Conservation (phyloP, 768 basidiomycete genomes). For the Boletus subparvulus region DNA sequence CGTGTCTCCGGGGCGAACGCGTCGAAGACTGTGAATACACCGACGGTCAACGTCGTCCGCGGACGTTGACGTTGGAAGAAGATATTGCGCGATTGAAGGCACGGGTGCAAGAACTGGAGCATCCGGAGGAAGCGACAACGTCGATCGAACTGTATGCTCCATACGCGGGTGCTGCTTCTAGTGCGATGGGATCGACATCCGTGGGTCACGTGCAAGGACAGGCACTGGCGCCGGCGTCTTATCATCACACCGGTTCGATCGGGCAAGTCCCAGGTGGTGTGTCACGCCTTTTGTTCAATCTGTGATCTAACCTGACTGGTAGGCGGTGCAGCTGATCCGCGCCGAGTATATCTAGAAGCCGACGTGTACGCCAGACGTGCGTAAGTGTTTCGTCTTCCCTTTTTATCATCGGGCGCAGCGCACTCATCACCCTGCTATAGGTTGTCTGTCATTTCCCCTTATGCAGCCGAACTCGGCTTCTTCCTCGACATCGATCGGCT, state of each 20-base stretch:
- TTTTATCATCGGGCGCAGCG: not conserved
- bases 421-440: slow-evolving; percentile 12
- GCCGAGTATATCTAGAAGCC: not conserved
- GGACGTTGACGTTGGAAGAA: slow-evolving; percentile 60
- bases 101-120: slow-evolving; percentile 56
- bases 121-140: slow-evolving; percentile 47
- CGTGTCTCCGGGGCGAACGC: slow-evolving; percentile 58
- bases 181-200: not conserved
- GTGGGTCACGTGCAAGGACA: not conserved
- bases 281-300: not conserved
- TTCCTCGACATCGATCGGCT: slow-evolving; percentile 59
- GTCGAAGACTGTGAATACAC: slow-evolving; percentile 72
- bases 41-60: slow-evolving; percentile 59
- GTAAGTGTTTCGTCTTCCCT: slow-evolving; percentile 3
- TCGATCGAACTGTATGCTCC: slow-evolving; percentile 53
- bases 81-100: slow-evolving; percentile 55
- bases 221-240: not conserved
- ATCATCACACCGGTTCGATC: not conserved
- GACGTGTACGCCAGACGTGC: slow-evolving; percentile 4
- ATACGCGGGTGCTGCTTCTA: slow-evolving; percentile 29
- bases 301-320: not conserved
- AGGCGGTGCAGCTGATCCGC: not conserved
- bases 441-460: slow-evolving; percentile 45
- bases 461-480: slow-evolving; percentile 61
- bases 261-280: not conserved